Conservation (phyloP, 2,329 filamentous ascomycete species). For the Xylaria sp. region DNA sequence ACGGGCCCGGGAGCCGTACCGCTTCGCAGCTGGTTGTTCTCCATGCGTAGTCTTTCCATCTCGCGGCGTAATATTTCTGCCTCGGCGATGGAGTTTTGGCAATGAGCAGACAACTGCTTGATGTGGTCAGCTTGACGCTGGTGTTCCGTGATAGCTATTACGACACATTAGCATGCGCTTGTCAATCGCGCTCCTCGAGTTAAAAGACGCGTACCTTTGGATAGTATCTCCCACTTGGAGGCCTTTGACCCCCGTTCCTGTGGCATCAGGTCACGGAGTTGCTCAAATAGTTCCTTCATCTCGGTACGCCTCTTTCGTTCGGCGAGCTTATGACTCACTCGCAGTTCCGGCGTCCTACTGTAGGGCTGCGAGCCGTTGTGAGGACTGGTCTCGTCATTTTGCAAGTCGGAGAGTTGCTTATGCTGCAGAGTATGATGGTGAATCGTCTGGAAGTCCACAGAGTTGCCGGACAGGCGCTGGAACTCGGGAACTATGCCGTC, state of each 20-base stretch:
- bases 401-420: constrained; percentile 74
- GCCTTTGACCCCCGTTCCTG: constrained; percentile 85
- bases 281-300: constrained; percentile 89
- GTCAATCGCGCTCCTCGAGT: background rate
- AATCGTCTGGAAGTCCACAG: constrained; percentile 65
- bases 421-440: constrained; percentile 84
- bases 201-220: constrained; percentile 72
- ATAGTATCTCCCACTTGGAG: constrained; percentile 89
- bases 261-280: constrained; percentile 79
- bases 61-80: constrained; percentile 62
- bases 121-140: constrained; percentile 63
- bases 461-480: constrained; percentile 60
- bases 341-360: constrained; percentile 82
- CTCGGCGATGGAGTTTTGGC: constrained; percentile 55
- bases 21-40: constrained; percentile 59
- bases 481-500: constrained; percentile 62
- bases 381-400: constrained; percentile 66
- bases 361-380: constrained; percentile 75
- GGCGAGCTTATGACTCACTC: constrained; percentile 85
- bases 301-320: constrained; percentile 85
- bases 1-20: constrained; percentile 41
- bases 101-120: constrained; percentile 59
- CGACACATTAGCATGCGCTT: constrained; percentile 34
- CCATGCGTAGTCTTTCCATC: constrained; percentile 58
- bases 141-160: constrained; percentile 70